Evolutionary conservation across 306 rosid species (phyloP).

Genomic region (Delonix regia): DNA sequence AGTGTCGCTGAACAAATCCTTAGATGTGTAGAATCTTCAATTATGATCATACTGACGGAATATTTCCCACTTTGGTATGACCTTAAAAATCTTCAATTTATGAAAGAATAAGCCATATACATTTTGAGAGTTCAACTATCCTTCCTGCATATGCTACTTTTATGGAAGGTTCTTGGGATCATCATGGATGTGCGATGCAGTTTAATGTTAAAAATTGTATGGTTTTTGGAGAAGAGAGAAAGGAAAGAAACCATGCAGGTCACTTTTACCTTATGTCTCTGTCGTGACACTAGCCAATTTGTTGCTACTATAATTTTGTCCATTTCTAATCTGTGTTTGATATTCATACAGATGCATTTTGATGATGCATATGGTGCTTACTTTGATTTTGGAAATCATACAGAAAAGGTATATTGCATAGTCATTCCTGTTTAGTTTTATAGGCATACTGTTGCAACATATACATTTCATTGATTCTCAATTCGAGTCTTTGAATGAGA

Average conservation of each 20-base stretch:
- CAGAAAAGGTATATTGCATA: constrained; percentile 77
- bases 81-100: not conserved
- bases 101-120: not conserved
- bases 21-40: not conserved
- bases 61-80: not conserved
- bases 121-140: not conserved
- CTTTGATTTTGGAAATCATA: constrained; percentile 91
- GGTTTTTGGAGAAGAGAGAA: constrained; percentile 9
- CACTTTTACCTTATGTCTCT: constrained; percentile 19
- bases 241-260: constrained; percentile 22
- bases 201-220: not conserved
- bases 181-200: not conserved
- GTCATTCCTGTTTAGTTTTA: constrained; percentile 17
- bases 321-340: constrained; percentile 40
- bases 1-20: not conserved
- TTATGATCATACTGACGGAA: not conserved
- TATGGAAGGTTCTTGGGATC: constrained; percentile 2
- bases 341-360: constrained; percentile 81
- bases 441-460: not conserved
- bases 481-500: constrained; percentile 27
- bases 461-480: constrained; percentile 20
- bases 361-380: constrained; percentile 74
- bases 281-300: constrained; percentile 11
- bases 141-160: constrained; percentile 6
- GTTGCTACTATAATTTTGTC: constrained; percentile 11